Evolutionary conservation across 2,329 filamentous ascomycete genomes (phyloP).

Genomic region (Paraphoma chrysanthemicola): DNA sequence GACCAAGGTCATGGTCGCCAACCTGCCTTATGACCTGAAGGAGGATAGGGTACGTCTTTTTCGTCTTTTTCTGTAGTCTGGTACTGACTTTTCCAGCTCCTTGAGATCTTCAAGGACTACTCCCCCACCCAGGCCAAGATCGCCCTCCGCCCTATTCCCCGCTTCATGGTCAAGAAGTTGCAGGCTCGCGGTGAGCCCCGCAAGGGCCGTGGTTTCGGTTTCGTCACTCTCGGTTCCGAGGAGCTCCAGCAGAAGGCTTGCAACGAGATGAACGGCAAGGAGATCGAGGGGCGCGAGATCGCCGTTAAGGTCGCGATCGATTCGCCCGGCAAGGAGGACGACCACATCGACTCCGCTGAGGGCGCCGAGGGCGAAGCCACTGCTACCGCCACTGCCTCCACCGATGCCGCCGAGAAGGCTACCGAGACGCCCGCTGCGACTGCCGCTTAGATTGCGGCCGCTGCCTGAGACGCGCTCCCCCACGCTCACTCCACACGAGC

Average conservation of each 20-base stretch:
- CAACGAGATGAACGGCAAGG: conserved; percentile 98
- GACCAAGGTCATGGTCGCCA: conserved; percentile 99
- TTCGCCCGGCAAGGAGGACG: conserved; percentile 98
- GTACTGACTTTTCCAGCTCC: conserved; percentile 68
- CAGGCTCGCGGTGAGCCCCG: conserved; percentile 96
- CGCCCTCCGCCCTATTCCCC: conserved; percentile 95
- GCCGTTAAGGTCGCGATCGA: conserved; percentile 99
- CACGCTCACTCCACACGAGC: conserved; percentile 10
- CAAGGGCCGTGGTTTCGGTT: conserved; percentile 99
- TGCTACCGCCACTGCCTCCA: conserved; percentile 32
- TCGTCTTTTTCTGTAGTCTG: not conserved
- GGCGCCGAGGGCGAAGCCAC: conserved; percentile 51
- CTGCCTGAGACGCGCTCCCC: conserved; percentile 20
- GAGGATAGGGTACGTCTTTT: conserved; percentile 82
- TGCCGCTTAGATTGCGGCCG: conserved; percentile 42
- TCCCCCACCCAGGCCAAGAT: conserved; percentile 96
- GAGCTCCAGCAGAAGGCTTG: conserved; percentile 98
- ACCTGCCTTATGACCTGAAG: conserved; percentile 96
- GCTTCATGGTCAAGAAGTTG: conserved; percentile 99
- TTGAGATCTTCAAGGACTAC: conserved; percentile 95
- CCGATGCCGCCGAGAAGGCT: conserved; percentile 25
- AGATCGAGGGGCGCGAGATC: conserved; percentile 98
- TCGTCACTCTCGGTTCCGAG: conserved; percentile 94
- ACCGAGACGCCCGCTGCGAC: conserved; percentile 37
- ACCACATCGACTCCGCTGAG: conserved; percentile 62